These are phyloP conservation scores for Cladosporium sp. DNA, from an alignment of 2,329 filamentous ascomycete genomes.

Conservation along the genomic window DNA sequence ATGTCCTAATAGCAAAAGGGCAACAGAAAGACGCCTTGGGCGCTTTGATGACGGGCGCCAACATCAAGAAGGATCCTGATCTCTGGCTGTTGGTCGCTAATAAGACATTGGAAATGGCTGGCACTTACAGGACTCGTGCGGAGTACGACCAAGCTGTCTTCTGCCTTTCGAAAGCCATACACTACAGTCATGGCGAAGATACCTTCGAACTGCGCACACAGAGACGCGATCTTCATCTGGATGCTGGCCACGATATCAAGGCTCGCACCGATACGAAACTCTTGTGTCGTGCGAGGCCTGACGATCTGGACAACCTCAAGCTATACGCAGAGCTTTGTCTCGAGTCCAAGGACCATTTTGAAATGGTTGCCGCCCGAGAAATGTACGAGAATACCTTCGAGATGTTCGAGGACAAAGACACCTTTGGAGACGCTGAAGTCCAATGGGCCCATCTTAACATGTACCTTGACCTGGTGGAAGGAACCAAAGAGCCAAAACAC, in stretches of 20 bases:
- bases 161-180: constrained; percentile 51
- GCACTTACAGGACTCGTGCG: constrained; percentile 36
- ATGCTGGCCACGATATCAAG: constrained; percentile 42
- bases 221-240: constrained; percentile 53
- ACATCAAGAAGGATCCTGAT: constrained; percentile 50
- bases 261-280: constrained; percentile 50
- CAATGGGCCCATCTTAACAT: constrained; percentile 81
- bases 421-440: constrained; percentile 37
- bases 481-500: constrained; percentile 56
- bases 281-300: constrained; percentile 49
- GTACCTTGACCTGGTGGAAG: constrained; percentile 74
- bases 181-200: constrained; percentile 35
- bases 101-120: constrained; percentile 47
- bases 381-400: constrained; percentile 50
- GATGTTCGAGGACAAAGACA: constrained; percentile 36
- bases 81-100: constrained; percentile 56
- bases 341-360: constrained; percentile 19
- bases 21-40: constrained; percentile 52
- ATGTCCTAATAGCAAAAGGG: constrained; percentile 54
- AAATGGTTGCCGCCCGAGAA: constrained; percentile 25
- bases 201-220: constrained; percentile 49
- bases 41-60: constrained; percentile 53
- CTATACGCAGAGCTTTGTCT: constrained; percentile 52
- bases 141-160: constrained; percentile 47
- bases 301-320: constrained; percentile 51